phyloP scores from a whole-genome alignment of 768 basidiomycete genomes.

The Rhizopogon salebrosus region DNA sequence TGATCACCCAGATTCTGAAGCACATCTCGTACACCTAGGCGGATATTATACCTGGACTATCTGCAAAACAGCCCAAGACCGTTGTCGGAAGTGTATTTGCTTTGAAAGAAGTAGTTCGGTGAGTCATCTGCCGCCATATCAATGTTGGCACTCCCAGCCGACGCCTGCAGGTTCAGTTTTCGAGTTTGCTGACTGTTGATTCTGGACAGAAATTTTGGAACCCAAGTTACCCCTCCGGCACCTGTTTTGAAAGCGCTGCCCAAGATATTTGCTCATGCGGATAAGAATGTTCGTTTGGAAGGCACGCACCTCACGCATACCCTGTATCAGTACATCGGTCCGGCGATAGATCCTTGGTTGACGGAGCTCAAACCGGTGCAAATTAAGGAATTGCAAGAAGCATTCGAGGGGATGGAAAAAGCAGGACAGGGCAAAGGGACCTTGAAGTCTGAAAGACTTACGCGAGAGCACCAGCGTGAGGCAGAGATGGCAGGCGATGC shows the following conservation, averaged over 20 bases:
- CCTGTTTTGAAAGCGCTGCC: constrained; percentile 83
- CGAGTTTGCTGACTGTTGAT: background rate
- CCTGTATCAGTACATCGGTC: constrained; percentile 84
- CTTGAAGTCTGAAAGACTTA: constrained; percentile 74
- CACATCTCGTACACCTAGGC: constrained; percentile 39
- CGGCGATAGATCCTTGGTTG: constrained; percentile 79
- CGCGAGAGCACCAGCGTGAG: constrained; percentile 72
- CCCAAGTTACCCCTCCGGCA: constrained; percentile 64
- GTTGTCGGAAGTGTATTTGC: constrained; percentile 76
- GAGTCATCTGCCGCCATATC: constrained; percentile 21
- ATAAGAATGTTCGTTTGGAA: constrained; percentile 94
- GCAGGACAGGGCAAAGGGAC: constrained; percentile 83
- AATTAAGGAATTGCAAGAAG: constrained; percentile 90
- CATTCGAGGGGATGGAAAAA: constrained; percentile 78
- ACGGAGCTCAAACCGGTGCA: constrained; percentile 94
- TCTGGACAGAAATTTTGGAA: constrained; percentile 66
- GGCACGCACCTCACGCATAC: constrained; percentile 70
- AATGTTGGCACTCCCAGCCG: background rate
- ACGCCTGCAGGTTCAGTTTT: background rate
- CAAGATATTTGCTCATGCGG: constrained; percentile 91
- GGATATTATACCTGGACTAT: constrained; percentile 79
- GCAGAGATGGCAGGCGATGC: constrained; percentile 40
- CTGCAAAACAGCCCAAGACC: constrained; percentile 91
- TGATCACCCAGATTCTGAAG: constrained; percentile 14
- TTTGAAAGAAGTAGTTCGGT: constrained; percentile 85